These are phyloP conservation scores for Diplodia intermedia DNA, from an alignment of 2,329 filamentous ascomycete genomes.

Conservation along the genomic window DNA sequence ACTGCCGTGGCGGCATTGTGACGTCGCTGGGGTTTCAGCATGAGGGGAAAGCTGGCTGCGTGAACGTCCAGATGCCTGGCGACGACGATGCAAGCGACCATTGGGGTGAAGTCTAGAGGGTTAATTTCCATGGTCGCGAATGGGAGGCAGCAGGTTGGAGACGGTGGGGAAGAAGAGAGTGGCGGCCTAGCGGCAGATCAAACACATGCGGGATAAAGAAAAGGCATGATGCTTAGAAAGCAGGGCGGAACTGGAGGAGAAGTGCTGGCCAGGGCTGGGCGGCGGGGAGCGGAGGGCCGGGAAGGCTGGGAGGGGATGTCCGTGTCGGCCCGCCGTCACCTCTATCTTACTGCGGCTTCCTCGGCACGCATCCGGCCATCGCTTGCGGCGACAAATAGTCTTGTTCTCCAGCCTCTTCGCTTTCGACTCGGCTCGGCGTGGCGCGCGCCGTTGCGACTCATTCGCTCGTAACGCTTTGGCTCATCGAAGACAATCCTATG, in stretches of 20 bases:
- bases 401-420: background rate
- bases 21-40: slow-evolving; percentile 4
- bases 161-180: background rate
- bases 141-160: background rate
- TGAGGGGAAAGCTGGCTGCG: slow-evolving; percentile 15
- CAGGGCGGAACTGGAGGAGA: background rate
- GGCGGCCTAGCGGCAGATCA: background rate
- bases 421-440: background rate
- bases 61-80: slow-evolving; percentile 6
- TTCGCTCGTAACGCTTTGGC: slow-evolving; percentile 17
- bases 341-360: background rate
- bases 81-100: background rate
- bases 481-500: background rate
- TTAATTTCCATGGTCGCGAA: background rate
- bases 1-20: background rate
- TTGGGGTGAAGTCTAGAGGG: background rate
- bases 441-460: slow-evolving; percentile 12
- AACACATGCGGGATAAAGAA: background rate
- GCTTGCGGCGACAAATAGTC: background rate
- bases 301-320: background rate
- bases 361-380: background rate
- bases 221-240: slow-evolving; percentile 11
- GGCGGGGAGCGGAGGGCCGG: background rate
- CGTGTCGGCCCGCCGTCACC: slow-evolving; percentile 7
- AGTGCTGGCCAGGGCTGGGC: background rate